A percentile compares a stretch with the other conserved stretches of the same genome.
phyloP scores from a whole-genome alignment of 345 rosid genomes.

The Trapa bicornis region DNA sequence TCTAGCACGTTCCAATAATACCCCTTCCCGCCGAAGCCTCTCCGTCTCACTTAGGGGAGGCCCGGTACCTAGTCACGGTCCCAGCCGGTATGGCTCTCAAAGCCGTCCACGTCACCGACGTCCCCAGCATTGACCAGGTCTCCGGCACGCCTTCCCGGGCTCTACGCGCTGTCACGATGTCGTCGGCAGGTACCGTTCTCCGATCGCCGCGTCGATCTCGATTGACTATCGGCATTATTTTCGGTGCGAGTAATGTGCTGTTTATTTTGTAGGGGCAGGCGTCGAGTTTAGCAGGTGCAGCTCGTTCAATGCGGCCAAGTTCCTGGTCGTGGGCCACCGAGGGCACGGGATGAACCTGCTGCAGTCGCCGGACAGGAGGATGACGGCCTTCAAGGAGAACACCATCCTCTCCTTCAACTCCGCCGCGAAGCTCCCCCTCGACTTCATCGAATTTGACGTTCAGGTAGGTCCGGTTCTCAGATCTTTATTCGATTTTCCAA shows the following conservation, averaged over 20 bases:
- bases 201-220: not conserved
- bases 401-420: slow-evolving; percentile 61
- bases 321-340: slow-evolving; percentile 73
- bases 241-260: not conserved
- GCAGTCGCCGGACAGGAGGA: slow-evolving; percentile 50
- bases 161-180: slow-evolving; percentile 24
- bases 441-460: slow-evolving; percentile 94
- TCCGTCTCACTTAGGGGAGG: too few species aligned
- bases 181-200: slow-evolving; percentile 18
- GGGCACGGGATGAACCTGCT: slow-evolving; percentile 83
- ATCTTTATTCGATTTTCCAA: not conserved
- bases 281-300: slow-evolving; percentile 19
- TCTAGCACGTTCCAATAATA: slow-evolving; percentile 8
- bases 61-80: not conserved
- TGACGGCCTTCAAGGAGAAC: slow-evolving; percentile 65
- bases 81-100: slow-evolving; percentile 50
- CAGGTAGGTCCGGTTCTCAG: slow-evolving; percentile 36
- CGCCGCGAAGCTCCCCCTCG: slow-evolving; percentile 60
- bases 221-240: not conserved
- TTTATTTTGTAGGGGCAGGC: slow-evolving; percentile 14
- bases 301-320: slow-evolving; percentile 39
- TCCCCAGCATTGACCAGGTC: slow-evolving; percentile 58
- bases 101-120: slow-evolving; percentile 78
- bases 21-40: slow-evolving; percentile 1
- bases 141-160: slow-evolving; percentile 38